Conservation (phyloP, 2,329 filamentous ascomycete genomes). For the Plectosphaerella sp. region DNA sequence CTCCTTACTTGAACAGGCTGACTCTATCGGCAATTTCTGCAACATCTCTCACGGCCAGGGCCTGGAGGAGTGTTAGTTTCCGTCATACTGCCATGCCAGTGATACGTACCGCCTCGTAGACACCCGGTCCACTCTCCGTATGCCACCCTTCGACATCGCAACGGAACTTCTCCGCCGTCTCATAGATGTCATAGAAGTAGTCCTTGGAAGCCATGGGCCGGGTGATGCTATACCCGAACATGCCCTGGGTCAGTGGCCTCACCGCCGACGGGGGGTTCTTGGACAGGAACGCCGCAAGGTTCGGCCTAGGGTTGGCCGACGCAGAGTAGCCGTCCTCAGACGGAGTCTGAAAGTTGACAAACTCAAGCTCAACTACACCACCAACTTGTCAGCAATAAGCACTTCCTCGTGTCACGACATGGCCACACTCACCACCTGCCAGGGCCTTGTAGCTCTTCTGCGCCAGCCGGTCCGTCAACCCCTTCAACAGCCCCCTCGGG, state of each 20-base stretch:
- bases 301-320: conserved; percentile 41
- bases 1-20: conserved; percentile 61
- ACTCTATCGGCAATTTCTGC: conserved; percentile 68
- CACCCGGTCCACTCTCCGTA: conserved; percentile 72
- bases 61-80: not conserved
- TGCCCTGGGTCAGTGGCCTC: conserved; percentile 70
- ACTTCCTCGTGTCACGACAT: not conserved
- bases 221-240: conserved; percentile 80
- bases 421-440: conserved; percentile 61
- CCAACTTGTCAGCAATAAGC: not conserved
- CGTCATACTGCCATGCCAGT: not conserved
- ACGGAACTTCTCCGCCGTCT: conserved; percentile 64
- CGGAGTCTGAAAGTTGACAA: conserved; percentile 40
- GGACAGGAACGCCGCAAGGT: conserved; percentile 61
- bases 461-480: conserved; percentile 54
- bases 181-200: conserved; percentile 77
- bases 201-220: conserved; percentile 73
- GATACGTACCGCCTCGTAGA: conserved; percentile 9
- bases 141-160: conserved; percentile 80
- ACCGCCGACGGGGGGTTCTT: conserved; percentile 60
- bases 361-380: conserved; percentile 68
- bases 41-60: conserved; percentile 46
- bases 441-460: conserved; percentile 63
- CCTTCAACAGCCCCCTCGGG: conserved; percentile 63
- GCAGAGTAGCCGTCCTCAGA: conserved; percentile 15